Evolutionary conservation across 768 basidiomycete species (phyloP), one percentile per base, ranked within the genome.

Genomic region (Sutorius australiensis): DNA sequence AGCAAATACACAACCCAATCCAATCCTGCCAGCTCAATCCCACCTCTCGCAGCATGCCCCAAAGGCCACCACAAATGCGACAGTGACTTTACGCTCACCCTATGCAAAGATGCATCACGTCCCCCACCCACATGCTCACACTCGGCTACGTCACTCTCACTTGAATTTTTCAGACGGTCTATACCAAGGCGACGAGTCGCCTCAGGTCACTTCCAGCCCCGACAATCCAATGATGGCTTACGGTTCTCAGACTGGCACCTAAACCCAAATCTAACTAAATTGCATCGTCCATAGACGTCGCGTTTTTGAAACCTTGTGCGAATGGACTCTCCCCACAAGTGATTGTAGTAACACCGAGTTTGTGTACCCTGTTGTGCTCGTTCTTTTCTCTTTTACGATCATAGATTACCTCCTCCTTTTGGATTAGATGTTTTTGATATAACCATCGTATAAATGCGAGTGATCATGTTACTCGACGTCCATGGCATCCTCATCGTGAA

Each of bases 101-200:
- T 88, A 84, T 63, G 13, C 65, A 75, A 6, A 80, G 62, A 86
- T 90, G 84, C 87, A 89, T 60, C 88, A 89, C 57, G 85, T 89
- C 41, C 85, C 87, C 2, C 87, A 89, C 57, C 86, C 87, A 2
- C 87, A 89, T 53, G 85, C 86, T 0, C 87, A 89, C 60, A 83
- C 87, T 0, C 79, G 86, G 32, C 85, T 87, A 56, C 87, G 85
- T 57, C 83, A 84, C 60, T 77, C 80, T 3, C 75, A 77, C 54
- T 57, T 83, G 38, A 75, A 73, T 60, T 78, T 78, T 52, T 61
- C 74, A n/a, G 72, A 73, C 49, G 56, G 61, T 21, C 63, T 73
- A 51, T 75, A 77, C 50, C 61, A 73, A 36, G 60, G 62, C 50
- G 55, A 66, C 48, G 62, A 68, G 33, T 32, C 61, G 31, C 38